Conservation (phyloP, 1,284 basidiomycete species). For the Austropuccinia psidii region DNA sequence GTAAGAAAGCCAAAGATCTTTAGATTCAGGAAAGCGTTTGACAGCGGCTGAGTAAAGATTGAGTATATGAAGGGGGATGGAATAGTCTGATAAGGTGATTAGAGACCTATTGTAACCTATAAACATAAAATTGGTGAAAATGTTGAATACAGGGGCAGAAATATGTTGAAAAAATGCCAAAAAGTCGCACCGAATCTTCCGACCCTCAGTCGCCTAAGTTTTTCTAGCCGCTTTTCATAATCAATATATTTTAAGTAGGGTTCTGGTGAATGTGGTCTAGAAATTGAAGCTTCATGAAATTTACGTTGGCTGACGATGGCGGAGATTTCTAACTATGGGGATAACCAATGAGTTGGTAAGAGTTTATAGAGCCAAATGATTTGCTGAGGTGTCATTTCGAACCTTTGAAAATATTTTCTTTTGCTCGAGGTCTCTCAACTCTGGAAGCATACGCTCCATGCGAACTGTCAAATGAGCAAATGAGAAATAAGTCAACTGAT, state of each 20-base stretch:
- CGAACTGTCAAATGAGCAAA: slow-evolving; percentile 2
- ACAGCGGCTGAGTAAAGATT: slow-evolving; percentile 43
- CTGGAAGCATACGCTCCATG: slow-evolving; percentile 36
- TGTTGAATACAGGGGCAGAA: background rate
- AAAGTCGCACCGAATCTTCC: slow-evolving; percentile 21
- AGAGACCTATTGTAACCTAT: slow-evolving; percentile 35
- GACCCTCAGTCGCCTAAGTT: slow-evolving; percentile 22
- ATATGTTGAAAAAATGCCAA: background rate
- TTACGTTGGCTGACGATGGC: slow-evolving; percentile 32
- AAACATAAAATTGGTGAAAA: background rate
- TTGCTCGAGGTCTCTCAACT: slow-evolving; percentile 32
- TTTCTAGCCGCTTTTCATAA: slow-evolving; percentile 34
- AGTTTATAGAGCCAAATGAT: background rate
- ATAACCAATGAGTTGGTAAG: background rate
- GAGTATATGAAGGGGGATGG: slow-evolving; percentile 44
- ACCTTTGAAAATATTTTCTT: slow-evolving; percentile 34
- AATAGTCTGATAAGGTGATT: slow-evolving; percentile 44
- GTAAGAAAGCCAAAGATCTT: slow-evolving; percentile 42
- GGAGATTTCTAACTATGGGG: slow-evolving; percentile 25
- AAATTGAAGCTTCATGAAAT: slow-evolving; percentile 29
- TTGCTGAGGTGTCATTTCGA: background rate
- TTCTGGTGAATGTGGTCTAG: slow-evolving; percentile 19
- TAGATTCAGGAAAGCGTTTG: slow-evolving; percentile 43
- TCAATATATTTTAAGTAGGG: slow-evolving; percentile 33
- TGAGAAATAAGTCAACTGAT: background rate